Evolutionary conservation across 2,329 filamentous ascomycete genomes (phyloP).

Genomic region (Xylaria sp.): DNA sequence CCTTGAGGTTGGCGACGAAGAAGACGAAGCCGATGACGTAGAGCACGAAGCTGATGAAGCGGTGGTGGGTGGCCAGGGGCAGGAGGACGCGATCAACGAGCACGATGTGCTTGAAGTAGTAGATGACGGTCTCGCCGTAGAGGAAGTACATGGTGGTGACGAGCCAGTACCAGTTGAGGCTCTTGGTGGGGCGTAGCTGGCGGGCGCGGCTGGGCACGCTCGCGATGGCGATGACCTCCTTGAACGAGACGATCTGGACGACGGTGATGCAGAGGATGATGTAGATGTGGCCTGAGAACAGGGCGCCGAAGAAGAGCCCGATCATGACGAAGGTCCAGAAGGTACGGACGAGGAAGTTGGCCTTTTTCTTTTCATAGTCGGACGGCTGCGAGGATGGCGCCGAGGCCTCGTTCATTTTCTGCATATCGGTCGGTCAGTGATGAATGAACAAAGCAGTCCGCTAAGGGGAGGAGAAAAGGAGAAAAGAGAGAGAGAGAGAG

Average conservation of each 20-base stretch:
- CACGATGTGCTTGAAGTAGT: conserved; percentile 99
- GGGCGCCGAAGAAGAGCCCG: conserved; percentile 83
- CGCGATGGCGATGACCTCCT: conserved; percentile 97
- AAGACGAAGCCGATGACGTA: conserved; percentile 99
- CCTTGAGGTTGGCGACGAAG: conserved; percentile 93
- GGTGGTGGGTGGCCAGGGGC: conserved; percentile 93
- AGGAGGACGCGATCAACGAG: conserved; percentile 91
- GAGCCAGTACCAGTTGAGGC: conserved; percentile 98
- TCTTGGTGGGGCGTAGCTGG: conserved; percentile 91
- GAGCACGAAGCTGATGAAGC: conserved; percentile 98
- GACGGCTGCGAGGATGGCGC: conserved; percentile 50
- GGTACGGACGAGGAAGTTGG: conserved; percentile 94
- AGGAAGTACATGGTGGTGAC: conserved; percentile 99
- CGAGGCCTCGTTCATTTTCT: conserved; percentile 51
- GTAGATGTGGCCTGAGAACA: conserved; percentile 98
- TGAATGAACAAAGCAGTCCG: background rate
- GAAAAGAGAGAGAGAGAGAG: background rate
- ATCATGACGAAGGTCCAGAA: conserved; percentile 99
- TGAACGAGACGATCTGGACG: conserved; percentile 96
- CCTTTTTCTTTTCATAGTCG: conserved; percentile 98
- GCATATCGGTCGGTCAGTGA: background rate
- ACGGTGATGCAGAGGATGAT: conserved; percentile 92
- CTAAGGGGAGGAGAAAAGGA: background rate
- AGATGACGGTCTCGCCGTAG: conserved; percentile 98
- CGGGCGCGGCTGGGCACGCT: conserved; percentile 91